Percentiles rank a stretch among this genome's conserved stretches.
These are phyloP conservation scores for Aspergillus hancockii DNA, from an alignment of 495 filamentous ascomycete species.

Conservation along the genomic window DNA sequence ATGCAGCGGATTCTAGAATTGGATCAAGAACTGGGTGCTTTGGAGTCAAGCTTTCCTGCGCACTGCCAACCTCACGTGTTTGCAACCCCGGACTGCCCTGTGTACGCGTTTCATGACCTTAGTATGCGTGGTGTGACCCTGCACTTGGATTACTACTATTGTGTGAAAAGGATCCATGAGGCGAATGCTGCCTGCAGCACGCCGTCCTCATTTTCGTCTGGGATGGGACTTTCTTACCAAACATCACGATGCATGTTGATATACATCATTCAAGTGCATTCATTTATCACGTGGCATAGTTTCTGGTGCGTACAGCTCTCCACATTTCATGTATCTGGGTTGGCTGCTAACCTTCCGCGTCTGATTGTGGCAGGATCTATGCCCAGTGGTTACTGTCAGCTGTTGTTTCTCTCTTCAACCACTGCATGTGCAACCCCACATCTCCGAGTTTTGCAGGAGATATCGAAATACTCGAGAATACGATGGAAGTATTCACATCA, in stretches of 20 bases:
- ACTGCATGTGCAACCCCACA: slow-evolving; percentile 19
- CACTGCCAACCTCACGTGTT: slow-evolving; percentile 25
- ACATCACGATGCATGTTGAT: slow-evolving; percentile 27
- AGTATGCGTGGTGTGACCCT: slow-evolving; percentile 30
- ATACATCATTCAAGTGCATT: slow-evolving; percentile 23
- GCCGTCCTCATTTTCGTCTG: slow-evolving; percentile 19
- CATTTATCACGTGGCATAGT: slow-evolving; percentile 26
- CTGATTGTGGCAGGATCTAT: slow-evolving; percentile 23
- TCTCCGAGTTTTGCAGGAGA: slow-evolving; percentile 19
- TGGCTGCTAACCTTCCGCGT: too few species aligned
- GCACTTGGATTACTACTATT: slow-evolving; percentile 34
- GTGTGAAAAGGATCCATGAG: slow-evolving; percentile 30
- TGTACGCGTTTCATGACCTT: slow-evolving; percentile 32
- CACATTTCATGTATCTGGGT: background rate
- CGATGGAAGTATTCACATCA: slow-evolving; percentile 10
- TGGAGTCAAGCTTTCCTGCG: slow-evolving; percentile 23
- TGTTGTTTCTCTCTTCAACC: slow-evolving; percentile 24
- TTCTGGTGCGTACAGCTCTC: slow-evolving; percentile 22
- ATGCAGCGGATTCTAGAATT: slow-evolving; percentile 30
- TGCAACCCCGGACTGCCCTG: slow-evolving; percentile 20
- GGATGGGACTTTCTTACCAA: slow-evolving; percentile 28
- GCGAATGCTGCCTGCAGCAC: slow-evolving; percentile 17
- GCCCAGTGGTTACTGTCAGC: slow-evolving; percentile 28
- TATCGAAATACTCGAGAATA: slow-evolving; percentile 21
- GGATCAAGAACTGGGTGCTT: slow-evolving; percentile 28